phyloP scores from a whole-genome alignment of 306 rosid species.

The Quillaja saponaria region DNA sequence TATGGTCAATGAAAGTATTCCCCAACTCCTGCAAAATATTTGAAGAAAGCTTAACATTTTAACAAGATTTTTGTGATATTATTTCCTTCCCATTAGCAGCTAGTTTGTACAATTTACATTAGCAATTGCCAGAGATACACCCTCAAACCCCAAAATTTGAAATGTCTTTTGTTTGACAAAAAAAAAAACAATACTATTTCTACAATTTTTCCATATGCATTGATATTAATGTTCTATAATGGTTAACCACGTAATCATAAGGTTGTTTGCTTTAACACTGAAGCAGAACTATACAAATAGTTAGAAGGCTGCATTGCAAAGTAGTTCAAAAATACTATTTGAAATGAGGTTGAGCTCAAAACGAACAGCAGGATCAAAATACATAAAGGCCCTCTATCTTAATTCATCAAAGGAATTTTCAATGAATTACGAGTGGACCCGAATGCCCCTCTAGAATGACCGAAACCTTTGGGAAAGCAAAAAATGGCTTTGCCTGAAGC shows the following conservation, averaged over 20 bases:
- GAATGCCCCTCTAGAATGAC: slow-evolving; percentile 24
- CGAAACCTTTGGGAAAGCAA: slow-evolving; percentile 38
- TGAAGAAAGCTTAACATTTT: slow-evolving; percentile 21
- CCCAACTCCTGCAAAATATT: slow-evolving; percentile 83
- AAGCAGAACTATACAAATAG: too few species aligned
- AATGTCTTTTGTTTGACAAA: background rate
- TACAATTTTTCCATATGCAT: too few species aligned
- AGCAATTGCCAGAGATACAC: background rate
- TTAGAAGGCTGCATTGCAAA: slow-evolving; percentile 24
- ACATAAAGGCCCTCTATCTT: slow-evolving; percentile 21
- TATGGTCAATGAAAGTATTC: slow-evolving; percentile 80
- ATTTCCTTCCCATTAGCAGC: slow-evolving; percentile 2
- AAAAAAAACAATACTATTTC: background rate
- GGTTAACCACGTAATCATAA: too few species aligned
- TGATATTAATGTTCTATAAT: too few species aligned
- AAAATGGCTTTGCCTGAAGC: slow-evolving; percentile 32
- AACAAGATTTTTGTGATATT: slow-evolving; percentile 23
- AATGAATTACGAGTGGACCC: slow-evolving; percentile 33
- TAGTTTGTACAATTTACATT: background rate
- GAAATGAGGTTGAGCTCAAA: slow-evolving; percentile 14
- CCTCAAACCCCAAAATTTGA: background rate
- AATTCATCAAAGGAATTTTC: slow-evolving; percentile 1
- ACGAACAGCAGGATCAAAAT: slow-evolving; percentile 27
- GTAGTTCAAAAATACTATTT: slow-evolving; percentile 8
- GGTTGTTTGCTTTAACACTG: too few species aligned